These are phyloP conservation scores for Abelmoschus esculentus DNA, from an alignment of 345 rosid species.

Conservation along the genomic window DNA sequence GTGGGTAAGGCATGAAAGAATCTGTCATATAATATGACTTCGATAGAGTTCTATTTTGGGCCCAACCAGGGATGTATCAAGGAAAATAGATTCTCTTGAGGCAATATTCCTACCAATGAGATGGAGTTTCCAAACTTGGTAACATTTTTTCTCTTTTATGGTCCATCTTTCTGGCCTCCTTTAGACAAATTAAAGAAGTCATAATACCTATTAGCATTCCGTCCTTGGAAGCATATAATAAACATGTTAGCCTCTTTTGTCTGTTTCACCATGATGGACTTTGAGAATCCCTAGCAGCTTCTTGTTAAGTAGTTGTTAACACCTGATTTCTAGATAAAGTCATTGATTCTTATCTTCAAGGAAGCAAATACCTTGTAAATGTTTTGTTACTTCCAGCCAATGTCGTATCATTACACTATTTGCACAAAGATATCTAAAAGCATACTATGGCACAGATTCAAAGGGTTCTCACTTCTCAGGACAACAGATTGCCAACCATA, in stretches of 20 bases:
- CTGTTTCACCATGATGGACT: background rate
- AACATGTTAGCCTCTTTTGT: background rate
- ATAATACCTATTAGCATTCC: conserved; percentile 7
- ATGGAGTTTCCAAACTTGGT: background rate
- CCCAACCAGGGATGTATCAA: background rate
- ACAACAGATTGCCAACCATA: background rate
- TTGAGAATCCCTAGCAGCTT: background rate
- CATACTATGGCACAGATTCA: background rate
- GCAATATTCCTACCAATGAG: background rate
- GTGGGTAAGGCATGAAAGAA: background rate
- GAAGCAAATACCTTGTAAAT: background rate
- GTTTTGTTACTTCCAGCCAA: background rate
- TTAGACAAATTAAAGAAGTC: background rate
- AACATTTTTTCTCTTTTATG: background rate
- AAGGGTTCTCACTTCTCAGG: background rate
- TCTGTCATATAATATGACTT: background rate
- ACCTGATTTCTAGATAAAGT: background rate
- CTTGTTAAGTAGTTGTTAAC: background rate
- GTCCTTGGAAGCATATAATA: background rate
- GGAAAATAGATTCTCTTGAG: background rate
- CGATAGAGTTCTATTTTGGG: background rate
- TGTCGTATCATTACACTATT: background rate
- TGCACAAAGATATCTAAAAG: background rate
- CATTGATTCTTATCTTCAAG: background rate
- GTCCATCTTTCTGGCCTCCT: background rate